Percentiles rank a stretch among this genome's conserved stretches.
Conservation (phyloP, 2,329 filamentous ascomycete species). For the Fusarium musae region DNA sequence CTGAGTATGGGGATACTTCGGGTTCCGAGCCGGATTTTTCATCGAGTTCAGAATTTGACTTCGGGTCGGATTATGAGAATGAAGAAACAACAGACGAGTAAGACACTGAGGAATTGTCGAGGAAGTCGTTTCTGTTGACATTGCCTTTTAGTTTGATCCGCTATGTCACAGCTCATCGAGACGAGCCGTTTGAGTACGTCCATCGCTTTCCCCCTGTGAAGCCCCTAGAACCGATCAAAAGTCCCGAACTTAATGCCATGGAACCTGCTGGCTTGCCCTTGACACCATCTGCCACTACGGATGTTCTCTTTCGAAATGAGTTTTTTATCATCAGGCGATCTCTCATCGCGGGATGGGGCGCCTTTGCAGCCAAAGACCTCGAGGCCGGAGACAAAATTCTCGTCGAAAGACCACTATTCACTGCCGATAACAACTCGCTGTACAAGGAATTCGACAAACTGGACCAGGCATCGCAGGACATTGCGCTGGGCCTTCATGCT, state of each 20-base stretch:
- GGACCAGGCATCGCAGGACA: slow-evolving; percentile 40
- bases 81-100: slow-evolving; percentile 40
- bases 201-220: slow-evolving; percentile 16
- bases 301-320: slow-evolving; percentile 51
- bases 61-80: slow-evolving; percentile 36
- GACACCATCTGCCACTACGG: background rate
- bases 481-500: slow-evolving; percentile 54
- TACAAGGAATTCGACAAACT: slow-evolving; percentile 52
- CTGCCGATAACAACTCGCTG: slow-evolving; percentile 44
- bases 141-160: slow-evolving; percentile 27
- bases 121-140: background rate
- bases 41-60: slow-evolving; percentile 36
- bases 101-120: background rate
- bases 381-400: slow-evolving; percentile 54
- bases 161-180: slow-evolving; percentile 22
- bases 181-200: slow-evolving; percentile 4
- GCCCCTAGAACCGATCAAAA: slow-evolving; percentile 14
- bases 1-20: slow-evolving; percentile 31
- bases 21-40: slow-evolving; percentile 36
- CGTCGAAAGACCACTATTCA: slow-evolving; percentile 57
- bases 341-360: slow-evolving; percentile 57
- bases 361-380: slow-evolving; percentile 57
- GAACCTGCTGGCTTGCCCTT: slow-evolving; percentile 7
- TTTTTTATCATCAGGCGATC: slow-evolving; percentile 56
- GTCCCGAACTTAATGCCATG: background rate